A percentile compares a stretch with the other conserved stretches of the same genome.
Evolutionary conservation across 495 filamentous ascomycete species (phyloP).

Genomic region (Hapsidospora chrysogenum): DNA sequence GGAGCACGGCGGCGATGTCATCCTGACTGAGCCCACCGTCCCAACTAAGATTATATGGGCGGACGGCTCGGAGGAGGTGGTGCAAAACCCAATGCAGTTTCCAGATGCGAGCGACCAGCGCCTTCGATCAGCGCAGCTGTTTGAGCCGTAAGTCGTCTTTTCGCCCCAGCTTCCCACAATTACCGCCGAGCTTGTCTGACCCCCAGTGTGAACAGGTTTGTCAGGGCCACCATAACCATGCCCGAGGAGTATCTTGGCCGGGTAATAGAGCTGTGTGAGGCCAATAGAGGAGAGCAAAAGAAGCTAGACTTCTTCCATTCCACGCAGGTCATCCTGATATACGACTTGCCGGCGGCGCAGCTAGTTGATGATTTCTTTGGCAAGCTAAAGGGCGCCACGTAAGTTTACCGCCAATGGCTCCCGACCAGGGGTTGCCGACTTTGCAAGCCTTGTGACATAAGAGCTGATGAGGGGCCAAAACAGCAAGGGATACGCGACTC

Average conservation of each 20-base stretch:
- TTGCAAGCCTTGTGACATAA: no score
- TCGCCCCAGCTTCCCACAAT: not conserved
- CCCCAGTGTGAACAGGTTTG: no score
- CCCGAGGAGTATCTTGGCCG: conserved; percentile 88
- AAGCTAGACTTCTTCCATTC: conserved; percentile 79
- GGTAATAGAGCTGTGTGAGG: conserved; percentile 89
- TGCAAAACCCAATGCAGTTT: conserved; percentile 75
- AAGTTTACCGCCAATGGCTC: not conserved
- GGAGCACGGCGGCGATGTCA: conserved; percentile 88
- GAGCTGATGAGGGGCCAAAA: no score
- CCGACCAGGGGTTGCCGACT: no score
- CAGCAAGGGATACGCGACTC: conserved; percentile 46
- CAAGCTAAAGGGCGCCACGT: conserved; percentile 75
- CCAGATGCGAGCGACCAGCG: conserved; percentile 53
- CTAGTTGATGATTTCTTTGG: conserved; percentile 96
- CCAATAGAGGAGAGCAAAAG: conserved; percentile 71
- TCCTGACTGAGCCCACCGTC: conserved; percentile 91
- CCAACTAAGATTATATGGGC: conserved; percentile 72
- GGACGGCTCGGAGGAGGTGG: conserved; percentile 53
- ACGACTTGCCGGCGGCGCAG: conserved; percentile 71
- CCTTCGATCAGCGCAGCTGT: conserved; percentile 35
- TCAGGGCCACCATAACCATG: conserved; percentile 71
- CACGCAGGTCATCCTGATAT: conserved; percentile 92
- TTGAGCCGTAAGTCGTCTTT: conserved; percentile 41
- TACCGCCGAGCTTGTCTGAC: no score